Evolutionary conservation across 2,329 filamentous ascomycete species (phyloP), one percentile per base, ranked within the genome.

Genomic region (Epichloe scottii): DNA sequence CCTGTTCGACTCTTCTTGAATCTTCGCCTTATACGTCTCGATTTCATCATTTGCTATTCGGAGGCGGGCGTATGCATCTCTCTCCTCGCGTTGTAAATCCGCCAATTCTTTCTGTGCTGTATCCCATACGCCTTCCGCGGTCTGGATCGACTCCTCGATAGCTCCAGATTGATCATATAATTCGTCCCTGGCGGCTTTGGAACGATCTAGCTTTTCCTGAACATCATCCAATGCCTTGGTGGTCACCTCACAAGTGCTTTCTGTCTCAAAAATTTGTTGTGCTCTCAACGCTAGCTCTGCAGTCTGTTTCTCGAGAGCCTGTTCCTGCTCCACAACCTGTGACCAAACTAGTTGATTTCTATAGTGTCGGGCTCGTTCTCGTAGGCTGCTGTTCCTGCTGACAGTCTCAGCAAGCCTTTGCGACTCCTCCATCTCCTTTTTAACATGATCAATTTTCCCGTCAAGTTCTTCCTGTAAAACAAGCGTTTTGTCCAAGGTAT

Each of bases 281-380:
- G 59, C 58, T 23, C 62, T 59, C 43, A 51, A 56, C 8, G 42
- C 51, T 8, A 69, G 52, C 5, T 64, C 62, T 8, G 56, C 54
- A 21, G 61, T 67, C 23, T 61, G 63, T 11, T 63, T 59, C 34
- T 66, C 63, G 0, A 83, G 61, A 3, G 68, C 60, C 37, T 66
- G 69, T 66, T 97, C 91, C 64, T 87, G 77, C 51, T 88, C 82
- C 46, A 82, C 78, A 1, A 97, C 89, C 61, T 94, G 87, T 23
- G 82, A 79, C 93, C 93, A 98, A n/a, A 85, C 83, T 55, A 88
- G 72, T 68, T 94, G 85, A 17, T 77, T 74, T 42, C 74, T 70
- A 43, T 86, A 72, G 23, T 78, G 72, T 35, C 73, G 73, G 45
- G 81, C 74, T 52, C 79, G 80, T 19, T 74, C 71, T 37, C 81